Evolutionary conservation across 2,329 filamentous ascomycete genomes (phyloP), one percentile per base, ranked within the genome.

Genomic region (Fusarium metavorans): DNA sequence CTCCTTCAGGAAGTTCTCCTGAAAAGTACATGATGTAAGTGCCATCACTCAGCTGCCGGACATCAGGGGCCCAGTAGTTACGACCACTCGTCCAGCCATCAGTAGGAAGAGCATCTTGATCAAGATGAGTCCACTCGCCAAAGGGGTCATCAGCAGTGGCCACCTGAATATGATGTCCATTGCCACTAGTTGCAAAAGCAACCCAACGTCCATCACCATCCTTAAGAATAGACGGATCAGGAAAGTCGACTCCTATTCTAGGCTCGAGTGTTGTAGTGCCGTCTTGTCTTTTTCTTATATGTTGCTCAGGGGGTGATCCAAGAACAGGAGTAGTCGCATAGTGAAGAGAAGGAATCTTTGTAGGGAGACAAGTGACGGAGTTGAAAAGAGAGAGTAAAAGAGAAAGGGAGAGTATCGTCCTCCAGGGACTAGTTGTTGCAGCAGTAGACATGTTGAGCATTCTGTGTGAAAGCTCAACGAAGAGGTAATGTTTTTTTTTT

Each of bases 51-150:
- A 90, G 81, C 64, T 80, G 81, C 14, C 86, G 83, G 8, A 92
- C 88, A 76, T 92, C 90, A 11, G 91, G 91, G 0, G 91, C 91
- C 90, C 90, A 92, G 30, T 88, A 88, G 66, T 89, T 85, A 5
- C 80, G 79, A 2, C 86, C 85, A 5, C 84, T 87, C 35, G 88
- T 88, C 91, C 91, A 92, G 8, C 82, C 76, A 2, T 86, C 85
- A 7, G 82, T 80, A 0, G 89, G 88, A n/a, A 92, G 82, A 3
- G 88, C 87, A 72, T 92, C 89, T n/a, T 84, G 79, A 67, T 87
- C 82, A 50, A 87, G 82, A 25, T 87, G 83, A 8, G 86, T 80
- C 78, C 84, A 88, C 78, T 87, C 85, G 5, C 84, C 84, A 14
- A 82, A 78, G 58, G 90, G 87, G 57, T 87, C 84, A 1, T 81